Evolutionary conservation across 2,329 filamentous ascomycete genomes (phyloP), one percentile per base, ranked within the genome.

Genomic region (Diplocarpon rosae): DNA sequence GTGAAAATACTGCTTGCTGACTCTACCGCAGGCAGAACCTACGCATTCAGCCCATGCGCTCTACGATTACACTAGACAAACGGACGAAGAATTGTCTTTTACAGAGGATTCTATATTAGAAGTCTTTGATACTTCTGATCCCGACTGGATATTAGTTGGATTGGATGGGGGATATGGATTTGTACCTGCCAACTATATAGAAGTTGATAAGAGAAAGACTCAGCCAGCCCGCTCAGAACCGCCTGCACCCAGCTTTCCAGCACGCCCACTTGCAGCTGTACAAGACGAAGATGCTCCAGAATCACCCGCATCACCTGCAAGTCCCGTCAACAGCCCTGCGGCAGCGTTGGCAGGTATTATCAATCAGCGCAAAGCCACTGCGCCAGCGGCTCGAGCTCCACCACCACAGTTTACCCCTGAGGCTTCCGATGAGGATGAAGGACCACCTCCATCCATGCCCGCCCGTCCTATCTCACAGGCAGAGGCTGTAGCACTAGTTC

Each of bases 1-100:
- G 3, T 24, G 20, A 24, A 24, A 4, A 24, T 3, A 7, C 28
- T 20, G 15, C 39, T 49, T 36, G 20, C 44, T 56, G 39, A 59
- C 32, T 12, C 34, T 43, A 29, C 37, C 20, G 20, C 28, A 86
- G 80, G 81, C 81, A 47, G 68, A 73, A 57, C 76, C 84, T 17
- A 65, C 76, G 50, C 70, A 77, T 50, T 73, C 81, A 54, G 92
- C 90, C 39, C 88, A 83, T 63, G 86, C 92, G n/a, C 76, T 96
- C n/a, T 98, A 90, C 69, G 92, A 98, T 64, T 98, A 98, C 64
- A 85, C 85, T 40, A 79, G 90, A 57, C 92, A 98, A 68, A 98
- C 92, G 17, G 92, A 98, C 61, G 92, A 98, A 66, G 92, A 98
- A 66, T 72, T 98, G 9, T 96, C 90, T 17, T 96, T 98, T 62